Conservation (phyloP, 1,139 yeast genomes). For the Geotrichum klebahnii region DNA sequence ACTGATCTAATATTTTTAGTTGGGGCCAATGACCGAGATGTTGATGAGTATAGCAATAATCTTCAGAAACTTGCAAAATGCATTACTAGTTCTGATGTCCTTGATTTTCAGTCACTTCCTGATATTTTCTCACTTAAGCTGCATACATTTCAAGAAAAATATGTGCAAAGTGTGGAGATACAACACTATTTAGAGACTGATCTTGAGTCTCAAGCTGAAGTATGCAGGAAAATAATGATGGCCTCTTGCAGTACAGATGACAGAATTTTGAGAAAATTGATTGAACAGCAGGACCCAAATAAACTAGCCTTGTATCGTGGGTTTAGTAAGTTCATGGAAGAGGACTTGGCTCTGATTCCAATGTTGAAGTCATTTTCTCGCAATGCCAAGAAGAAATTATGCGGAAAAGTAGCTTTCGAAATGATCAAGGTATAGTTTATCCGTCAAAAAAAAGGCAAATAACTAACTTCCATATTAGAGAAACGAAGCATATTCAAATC, state of each 20-base stretch:
- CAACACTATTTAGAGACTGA: constrained; percentile 18
- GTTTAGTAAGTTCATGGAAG: constrained; percentile 20
- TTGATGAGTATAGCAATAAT: constrained; percentile 18
- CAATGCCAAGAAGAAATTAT: constrained; percentile 15
- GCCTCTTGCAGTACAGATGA: constrained; percentile 20
- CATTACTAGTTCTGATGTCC: constrained; percentile 11
- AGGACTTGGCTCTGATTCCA: constrained; percentile 20
- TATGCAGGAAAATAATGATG: constrained; percentile 20
- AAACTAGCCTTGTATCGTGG: constrained; percentile 22
- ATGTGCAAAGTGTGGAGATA: constrained; percentile 8
- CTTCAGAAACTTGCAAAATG: constrained; percentile 12
- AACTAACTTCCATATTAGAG: constrained; percentile 7
- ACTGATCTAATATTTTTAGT: neutral
- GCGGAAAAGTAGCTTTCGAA: constrained; percentile 22
- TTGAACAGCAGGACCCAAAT: constrained; percentile 20
- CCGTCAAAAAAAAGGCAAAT: neutral
- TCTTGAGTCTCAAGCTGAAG: constrained; percentile 17
- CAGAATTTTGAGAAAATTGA: constrained; percentile 12
- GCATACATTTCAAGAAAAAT: constrained; percentile 10
- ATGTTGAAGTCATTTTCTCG: constrained; percentile 4
- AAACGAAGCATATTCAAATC: constrained; percentile 22
- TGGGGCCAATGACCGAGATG: constrained; percentile 22
- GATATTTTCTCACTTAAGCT: constrained; percentile 18
- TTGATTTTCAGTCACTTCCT: constrained; percentile 21
- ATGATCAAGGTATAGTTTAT: constrained; percentile 20